phyloP scores from a whole-genome alignment of 768 basidiomycete genomes.

The Gymnopilus dilepis region DNA sequence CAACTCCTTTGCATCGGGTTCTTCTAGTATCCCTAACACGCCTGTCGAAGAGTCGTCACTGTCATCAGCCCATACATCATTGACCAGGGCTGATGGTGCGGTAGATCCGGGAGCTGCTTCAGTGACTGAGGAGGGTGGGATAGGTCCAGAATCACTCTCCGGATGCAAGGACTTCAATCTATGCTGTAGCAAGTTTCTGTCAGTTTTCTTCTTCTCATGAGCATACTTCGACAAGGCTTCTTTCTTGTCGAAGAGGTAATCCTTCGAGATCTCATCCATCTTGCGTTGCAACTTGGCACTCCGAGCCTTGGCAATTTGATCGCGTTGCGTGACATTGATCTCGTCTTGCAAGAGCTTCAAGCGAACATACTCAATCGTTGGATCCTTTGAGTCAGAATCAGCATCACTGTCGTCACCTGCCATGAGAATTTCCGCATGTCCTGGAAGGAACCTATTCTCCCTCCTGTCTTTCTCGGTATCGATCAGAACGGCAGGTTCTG shows the following conservation, averaged over 20 bases:
- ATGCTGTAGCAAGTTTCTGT: constrained; percentile 49
- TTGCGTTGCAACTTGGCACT: constrained; percentile 45
- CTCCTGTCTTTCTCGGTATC: neutral
- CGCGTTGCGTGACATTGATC: constrained; percentile 41
- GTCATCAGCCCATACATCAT: constrained; percentile 59
- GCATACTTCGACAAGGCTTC: constrained; percentile 67
- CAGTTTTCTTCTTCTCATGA: constrained; percentile 55
- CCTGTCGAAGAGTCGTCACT: constrained; percentile 59
- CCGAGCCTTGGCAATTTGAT: constrained; percentile 35
- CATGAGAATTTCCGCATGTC: neutral
- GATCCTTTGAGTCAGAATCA: constrained; percentile 51
- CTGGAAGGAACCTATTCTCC: neutral
- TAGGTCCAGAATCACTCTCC: neutral
- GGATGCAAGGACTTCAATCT: constrained; percentile 33
- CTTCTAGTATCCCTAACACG: constrained; percentile 77
- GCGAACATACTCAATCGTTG: constrained; percentile 64
- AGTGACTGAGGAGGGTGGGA: constrained; percentile 8
- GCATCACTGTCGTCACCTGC: constrained; percentile 5
- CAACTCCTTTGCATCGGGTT: constrained; percentile 60
- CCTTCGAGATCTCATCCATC: constrained; percentile 50
- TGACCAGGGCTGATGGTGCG: constrained; percentile 11
- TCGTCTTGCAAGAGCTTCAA: constrained; percentile 62
- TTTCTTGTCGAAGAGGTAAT: constrained; percentile 74
- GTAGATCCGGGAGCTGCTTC: neutral
- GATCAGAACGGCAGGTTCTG: neutral